Evolutionary conservation across 176 grass and related monocot species (phyloP).

Genomic region (Triticum urartu): DNA sequence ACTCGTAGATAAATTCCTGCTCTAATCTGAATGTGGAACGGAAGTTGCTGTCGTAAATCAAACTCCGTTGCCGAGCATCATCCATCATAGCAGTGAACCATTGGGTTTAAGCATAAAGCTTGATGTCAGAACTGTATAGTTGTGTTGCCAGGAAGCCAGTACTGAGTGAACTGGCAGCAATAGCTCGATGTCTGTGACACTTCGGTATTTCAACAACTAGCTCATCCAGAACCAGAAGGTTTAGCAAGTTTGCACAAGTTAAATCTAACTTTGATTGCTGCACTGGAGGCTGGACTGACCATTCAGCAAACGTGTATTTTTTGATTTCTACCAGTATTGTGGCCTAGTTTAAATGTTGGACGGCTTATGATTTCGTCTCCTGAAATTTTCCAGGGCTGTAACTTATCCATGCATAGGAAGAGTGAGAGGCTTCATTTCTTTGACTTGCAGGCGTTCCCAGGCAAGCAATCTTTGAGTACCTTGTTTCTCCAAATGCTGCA

Average conservation of each 20-base stretch:
- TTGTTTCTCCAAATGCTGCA: constrained; percentile 15
- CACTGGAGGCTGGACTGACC: background rate
- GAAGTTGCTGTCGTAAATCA: no score
- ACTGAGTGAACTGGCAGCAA: background rate
- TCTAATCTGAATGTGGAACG: no score
- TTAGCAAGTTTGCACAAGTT: background rate
- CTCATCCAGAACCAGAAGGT: background rate
- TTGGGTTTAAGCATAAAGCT: background rate
- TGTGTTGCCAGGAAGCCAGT: background rate
- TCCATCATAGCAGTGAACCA: no score
- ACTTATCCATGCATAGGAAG: constrained; percentile 68
- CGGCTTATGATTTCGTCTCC: background rate
- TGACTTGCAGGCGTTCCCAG: constrained; percentile 74
- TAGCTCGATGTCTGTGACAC: no score
- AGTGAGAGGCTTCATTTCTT: constrained; percentile 69
- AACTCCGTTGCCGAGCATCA: no score
- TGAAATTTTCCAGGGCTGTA: constrained; percentile 61
- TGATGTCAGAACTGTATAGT: background rate
- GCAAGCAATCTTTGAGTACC: constrained; percentile 12
- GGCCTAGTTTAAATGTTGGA: background rate
- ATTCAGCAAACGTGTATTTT: background rate
- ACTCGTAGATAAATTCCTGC: background rate
- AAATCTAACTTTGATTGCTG: background rate
- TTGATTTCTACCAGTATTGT: background rate
- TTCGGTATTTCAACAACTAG: background rate